Base-by-base conservation (phyloP, 2,329 filamentous ascomycete species). In the Lanzia echinophila region DNA sequence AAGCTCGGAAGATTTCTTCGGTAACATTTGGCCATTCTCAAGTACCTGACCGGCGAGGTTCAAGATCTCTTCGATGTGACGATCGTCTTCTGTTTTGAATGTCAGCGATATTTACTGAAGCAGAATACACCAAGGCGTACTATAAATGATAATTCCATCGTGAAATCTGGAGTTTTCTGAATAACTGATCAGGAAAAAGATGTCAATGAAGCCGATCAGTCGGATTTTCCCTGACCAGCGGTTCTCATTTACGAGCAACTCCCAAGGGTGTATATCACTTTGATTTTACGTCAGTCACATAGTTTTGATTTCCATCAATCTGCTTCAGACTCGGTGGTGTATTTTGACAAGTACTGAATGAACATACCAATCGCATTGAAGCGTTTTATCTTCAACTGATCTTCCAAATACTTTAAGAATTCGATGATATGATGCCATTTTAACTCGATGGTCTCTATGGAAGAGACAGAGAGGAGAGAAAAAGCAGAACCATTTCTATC, bases 231-330 rank as follows among this genome's bases (percentile, higher is more conserved):
- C 67, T n/a, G 61, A 58, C 65, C 63, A 68, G 34, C 61, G 57
- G 47, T 68, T 59, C 6, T 59, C 61, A 55, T 69, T 64, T 44
- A 69, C 62, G 22, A 63, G 55, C 24, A 69, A 63, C n/a, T 69
- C 67, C 67, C 67, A 69, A 2, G 67, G 67, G 51, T 69, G 65
- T 44, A 69, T 65, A 46, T 68, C 66, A 47, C 66, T 69, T 44
- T 24, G 55, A 49, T 17, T 3, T 34, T 22, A 15, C 10, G 44
- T 32, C 36, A 34, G 38, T 17, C 15, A 20, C 6, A n/a, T 39
- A 13, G 44, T n/a, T 24, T 47, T 47, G 24, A 47, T 34, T 13
- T 20, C n/a, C n/a, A n/a, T n/a, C n/a, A n/a, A n/a, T 33, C 42
- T 47, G 22, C 47, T 28, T 33, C 28, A 17, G 33, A 4, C 19